These are phyloP conservation scores for Graphiopsis chlorocephala DNA, from an alignment of 2,329 filamentous ascomycete species.

Conservation along the genomic window DNA sequence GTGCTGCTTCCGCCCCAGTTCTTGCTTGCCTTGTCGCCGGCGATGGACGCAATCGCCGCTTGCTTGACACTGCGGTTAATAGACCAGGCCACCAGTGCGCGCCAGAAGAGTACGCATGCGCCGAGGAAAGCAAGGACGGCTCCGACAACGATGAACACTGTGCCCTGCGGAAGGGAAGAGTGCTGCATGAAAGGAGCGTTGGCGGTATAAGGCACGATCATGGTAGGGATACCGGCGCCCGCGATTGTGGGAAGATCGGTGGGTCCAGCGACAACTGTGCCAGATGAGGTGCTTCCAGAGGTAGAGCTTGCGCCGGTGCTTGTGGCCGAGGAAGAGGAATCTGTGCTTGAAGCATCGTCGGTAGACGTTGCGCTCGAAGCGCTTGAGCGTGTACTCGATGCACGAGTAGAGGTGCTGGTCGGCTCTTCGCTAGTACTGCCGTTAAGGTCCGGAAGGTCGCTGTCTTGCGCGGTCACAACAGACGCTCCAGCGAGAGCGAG, in stretches of 20 bases:
- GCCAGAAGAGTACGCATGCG: conserved; percentile 81
- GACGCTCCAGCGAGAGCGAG: conserved; percentile 26
- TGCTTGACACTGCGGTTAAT: conserved; percentile 87
- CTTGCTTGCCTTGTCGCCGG: conserved; percentile 33
- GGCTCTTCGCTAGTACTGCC: conserved; percentile 24
- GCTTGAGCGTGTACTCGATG: conserved; percentile 20
- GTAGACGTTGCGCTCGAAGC: conserved; percentile 30
- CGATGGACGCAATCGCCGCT: conserved; percentile 72
- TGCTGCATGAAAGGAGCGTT: conserved; percentile 90
- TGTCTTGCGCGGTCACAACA: conserved; percentile 26
- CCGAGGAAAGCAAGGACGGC: conserved; percentile 81
- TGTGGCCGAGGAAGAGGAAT: conserved; percentile 21
- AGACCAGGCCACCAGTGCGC: conserved; percentile 80
- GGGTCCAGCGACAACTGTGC: conserved; percentile 30
- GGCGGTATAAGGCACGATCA: conserved; percentile 76
- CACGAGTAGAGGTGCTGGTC: conserved; percentile 21
- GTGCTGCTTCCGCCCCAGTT: conserved; percentile 32
- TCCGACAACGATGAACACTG: conserved; percentile 93
- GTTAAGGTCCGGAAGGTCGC: conserved; percentile 27
- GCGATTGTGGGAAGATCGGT: conserved; percentile 54
- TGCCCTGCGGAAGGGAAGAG: conserved; percentile 82
- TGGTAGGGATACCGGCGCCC: conserved; percentile 61
- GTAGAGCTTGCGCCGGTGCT: conserved; percentile 26
- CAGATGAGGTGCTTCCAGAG: conserved; percentile 19
- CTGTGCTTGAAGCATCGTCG: conserved; percentile 23